A percentile compares a stretch with the other conserved stretches of the same genome.
Conservation (phyloP, 805 yeast species). For the Saccharomycopsis schoenii region DNA sequence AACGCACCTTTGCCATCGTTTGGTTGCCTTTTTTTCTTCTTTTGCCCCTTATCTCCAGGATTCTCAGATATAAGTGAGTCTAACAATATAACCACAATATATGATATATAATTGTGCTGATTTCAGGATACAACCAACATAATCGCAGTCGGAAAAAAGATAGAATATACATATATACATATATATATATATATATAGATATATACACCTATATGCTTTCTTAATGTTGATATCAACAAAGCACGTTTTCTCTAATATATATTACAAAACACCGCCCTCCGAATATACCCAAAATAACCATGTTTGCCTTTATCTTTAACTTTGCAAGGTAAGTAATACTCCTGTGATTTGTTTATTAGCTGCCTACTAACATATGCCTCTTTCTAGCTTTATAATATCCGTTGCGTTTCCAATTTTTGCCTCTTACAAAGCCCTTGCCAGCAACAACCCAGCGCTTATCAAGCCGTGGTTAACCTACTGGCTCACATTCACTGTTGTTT, state of each 20-base stretch:
- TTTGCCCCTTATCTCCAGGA: not conserved
- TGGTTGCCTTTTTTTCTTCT: not conserved
- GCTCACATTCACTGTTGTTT: conserved; percentile 43
- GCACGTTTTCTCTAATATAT: no score
- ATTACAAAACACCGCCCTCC: not conserved
- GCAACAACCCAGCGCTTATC: conserved; percentile 28
- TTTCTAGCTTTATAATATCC: conserved; percentile 25
- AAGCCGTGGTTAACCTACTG: conserved; percentile 52
- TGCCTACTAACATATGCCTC: not conserved
- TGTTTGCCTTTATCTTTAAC: conserved; percentile 27
- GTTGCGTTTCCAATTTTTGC: conserved; percentile 51
- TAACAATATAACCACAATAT: not conserved
- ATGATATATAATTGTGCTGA: no score
- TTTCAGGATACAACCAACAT: no score
- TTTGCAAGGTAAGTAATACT: conserved; percentile 23
- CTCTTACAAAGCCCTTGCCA: conserved; percentile 46
- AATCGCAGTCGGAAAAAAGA: no score
- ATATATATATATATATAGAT: no score
- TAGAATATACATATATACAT: no score
- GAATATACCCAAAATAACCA: conserved; percentile 21
- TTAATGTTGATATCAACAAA: no score
- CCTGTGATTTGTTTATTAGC: not conserved
- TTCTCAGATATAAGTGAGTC: not conserved
- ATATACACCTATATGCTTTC: no score
- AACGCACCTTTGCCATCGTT: not conserved